Base-by-base conservation (phyloP, 345 rosid species). In the Toxicodendron radicans region DNA sequence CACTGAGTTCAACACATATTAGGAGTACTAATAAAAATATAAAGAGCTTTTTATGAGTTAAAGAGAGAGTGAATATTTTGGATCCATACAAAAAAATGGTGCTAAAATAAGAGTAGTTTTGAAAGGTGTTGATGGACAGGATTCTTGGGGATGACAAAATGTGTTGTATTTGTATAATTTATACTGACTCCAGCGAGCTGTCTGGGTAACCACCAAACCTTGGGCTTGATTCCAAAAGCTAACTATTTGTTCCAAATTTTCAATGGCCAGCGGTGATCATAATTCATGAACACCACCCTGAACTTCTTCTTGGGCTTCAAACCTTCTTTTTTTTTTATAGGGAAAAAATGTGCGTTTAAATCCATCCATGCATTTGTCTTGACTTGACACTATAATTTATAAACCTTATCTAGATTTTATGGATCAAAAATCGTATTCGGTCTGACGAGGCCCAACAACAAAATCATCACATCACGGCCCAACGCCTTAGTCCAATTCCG, bases 131-230 rank as follows among this genome's bases (percentile, higher is more conserved):
- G 32, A 71, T 58, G 57, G 87, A 84, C 87, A 85, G 71, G 82
- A 85, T 68, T 86, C 86, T 90, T 78, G 94, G 89, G 86, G 77
- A 27, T 49, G 68, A 68, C 63, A 66, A 82, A 75, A 5, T 81
- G 69, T 56, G 51, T 65, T 73, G 33, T 53, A 35, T 77, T 75
- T 75, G 38, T 1, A 35, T 35, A 38, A 38, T 5, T 27, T 69
- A 32, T 57, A 61, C 70, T 52, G 53, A 62, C 70, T 80, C 81
- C 75, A 56, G 74, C 76, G 70, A 56, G 74, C 76, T 73, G 82
- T 70, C 74, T 67, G 57, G 74, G 45, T 53, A 68, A 75, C 58
- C 49, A 73, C 43, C 59, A 53, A 63, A 54, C 79, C 75, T 81
- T 60, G 84, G 82, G 75, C 23, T 76, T 78, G 82, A 70, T 71